phyloP scores from a whole-genome alignment of 257 asterid species.

The Parsonsia alboflavescens region DNA sequence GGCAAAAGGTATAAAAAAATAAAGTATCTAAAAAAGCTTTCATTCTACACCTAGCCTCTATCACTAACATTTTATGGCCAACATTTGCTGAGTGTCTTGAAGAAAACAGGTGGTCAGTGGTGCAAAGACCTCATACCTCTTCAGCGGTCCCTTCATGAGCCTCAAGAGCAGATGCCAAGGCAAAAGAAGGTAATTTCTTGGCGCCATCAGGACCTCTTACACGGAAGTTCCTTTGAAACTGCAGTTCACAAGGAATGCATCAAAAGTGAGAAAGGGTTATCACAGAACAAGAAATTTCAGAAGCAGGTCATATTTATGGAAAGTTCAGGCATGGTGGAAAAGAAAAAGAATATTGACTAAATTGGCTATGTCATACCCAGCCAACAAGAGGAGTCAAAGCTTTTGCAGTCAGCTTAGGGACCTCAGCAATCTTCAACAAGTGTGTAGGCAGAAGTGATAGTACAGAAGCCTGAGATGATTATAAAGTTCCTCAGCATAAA shows the following conservation, averaged over 20 bases:
- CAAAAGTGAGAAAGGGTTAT: constrained; percentile 10
- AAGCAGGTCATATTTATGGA: background rate
- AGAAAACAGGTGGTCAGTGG: background rate
- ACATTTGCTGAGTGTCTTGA: background rate
- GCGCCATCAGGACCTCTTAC: constrained; percentile 48
- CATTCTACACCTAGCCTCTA: background rate
- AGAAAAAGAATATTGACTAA: background rate
- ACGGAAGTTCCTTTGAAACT: constrained; percentile 63
- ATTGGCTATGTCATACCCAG: constrained; percentile 56
- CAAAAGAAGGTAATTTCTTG: constrained; percentile 55
- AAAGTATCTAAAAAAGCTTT: background rate
- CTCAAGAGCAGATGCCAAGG: constrained; percentile 70
- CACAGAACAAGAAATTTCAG: background rate
- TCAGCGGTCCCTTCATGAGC: constrained; percentile 81
- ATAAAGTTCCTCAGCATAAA: constrained; percentile 16
- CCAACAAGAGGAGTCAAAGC: constrained; percentile 54
- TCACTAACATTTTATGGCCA: background rate
- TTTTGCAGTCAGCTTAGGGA: constrained; percentile 57
- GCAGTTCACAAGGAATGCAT: constrained; percentile 29
- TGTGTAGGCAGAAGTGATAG: constrained; percentile 77
- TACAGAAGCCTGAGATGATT: constrained; percentile 74
- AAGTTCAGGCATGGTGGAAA: constrained; percentile 3
- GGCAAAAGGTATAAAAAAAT: background rate
- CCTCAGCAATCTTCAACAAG: constrained; percentile 60
- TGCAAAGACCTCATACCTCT: constrained; percentile 42